phyloP scores from a whole-genome alignment of 441 rosid genomes.

The Sinapis alba region DNA sequence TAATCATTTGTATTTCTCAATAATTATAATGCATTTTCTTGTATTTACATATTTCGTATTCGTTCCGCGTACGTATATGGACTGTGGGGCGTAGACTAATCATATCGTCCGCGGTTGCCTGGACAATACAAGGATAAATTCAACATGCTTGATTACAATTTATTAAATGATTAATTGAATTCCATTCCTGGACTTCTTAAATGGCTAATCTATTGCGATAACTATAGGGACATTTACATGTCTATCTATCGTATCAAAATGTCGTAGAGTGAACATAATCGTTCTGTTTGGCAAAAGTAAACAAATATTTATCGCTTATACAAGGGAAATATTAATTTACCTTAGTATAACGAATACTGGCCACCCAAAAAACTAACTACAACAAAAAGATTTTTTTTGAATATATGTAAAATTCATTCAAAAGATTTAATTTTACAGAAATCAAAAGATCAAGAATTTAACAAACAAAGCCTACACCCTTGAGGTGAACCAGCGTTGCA shows the following conservation, averaged over 20 bases:
- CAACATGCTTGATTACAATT: background rate
- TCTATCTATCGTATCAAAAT: conserved; percentile 7
- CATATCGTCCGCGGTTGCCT: background rate
- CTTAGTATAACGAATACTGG: no score
- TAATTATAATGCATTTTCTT: conserved; percentile 15
- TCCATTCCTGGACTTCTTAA: conserved; percentile 6
- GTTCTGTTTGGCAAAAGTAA: background rate
- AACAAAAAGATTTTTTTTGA: no score
- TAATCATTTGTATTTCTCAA: conserved; percentile 36
- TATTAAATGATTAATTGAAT: background rate
- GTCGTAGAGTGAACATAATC: background rate
- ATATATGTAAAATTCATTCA: no score
- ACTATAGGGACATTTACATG: no score
- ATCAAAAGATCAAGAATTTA: no score
- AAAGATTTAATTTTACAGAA: no score
- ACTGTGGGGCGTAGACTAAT: background rate
- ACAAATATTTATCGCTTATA: background rate
- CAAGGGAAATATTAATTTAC: background rate
- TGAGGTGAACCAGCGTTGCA: no score
- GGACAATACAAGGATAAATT: background rate
- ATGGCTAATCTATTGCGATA: conserved; percentile 7
- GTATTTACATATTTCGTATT: conserved; percentile 1
- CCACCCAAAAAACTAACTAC: no score
- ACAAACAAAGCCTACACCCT: no score
- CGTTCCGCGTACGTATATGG: conserved; percentile 12